Evolutionary conservation across 2,329 filamentous ascomycete species (phyloP).

Genomic region (Pseudopithomyces chartarum): DNA sequence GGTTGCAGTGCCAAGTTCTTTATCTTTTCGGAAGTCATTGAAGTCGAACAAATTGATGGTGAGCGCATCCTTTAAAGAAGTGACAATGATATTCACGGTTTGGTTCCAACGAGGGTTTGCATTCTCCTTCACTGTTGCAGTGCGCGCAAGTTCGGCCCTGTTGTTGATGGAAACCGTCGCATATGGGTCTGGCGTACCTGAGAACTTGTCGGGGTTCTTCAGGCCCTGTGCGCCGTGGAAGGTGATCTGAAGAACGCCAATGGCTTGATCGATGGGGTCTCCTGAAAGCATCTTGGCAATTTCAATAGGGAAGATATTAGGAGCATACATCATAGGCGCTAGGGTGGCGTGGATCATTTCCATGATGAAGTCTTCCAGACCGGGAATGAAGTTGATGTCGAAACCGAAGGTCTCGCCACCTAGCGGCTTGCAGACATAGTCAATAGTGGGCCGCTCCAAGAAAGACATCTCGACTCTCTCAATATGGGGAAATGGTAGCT

Average conservation of each 20-base stretch:
- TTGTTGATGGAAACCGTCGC: constrained; percentile 83
- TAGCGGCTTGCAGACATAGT: constrained; percentile 97
- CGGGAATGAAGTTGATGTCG: constrained; percentile 98
- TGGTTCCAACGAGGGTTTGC: constrained; percentile 93
- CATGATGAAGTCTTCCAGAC: constrained; percentile 89
- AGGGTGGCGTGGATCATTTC: constrained; percentile 96
- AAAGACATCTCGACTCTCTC: constrained; percentile 96
- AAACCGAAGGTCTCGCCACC: constrained; percentile 95
- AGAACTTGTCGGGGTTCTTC: constrained; percentile 94
- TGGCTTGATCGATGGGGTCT: constrained; percentile 90
- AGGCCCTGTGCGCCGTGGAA: constrained; percentile 89
- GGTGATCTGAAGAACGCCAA: constrained; percentile 90
- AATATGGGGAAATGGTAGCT: constrained; percentile 93
- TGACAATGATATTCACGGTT: constrained; percentile 93
- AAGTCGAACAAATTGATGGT: constrained; percentile 88
- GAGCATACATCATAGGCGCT: constrained; percentile 96
- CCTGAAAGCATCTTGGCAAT: constrained; percentile 98
- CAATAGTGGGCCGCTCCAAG: constrained; percentile 83
- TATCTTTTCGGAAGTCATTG: constrained; percentile 96
- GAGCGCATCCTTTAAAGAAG: constrained; percentile 84
- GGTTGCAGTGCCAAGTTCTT: constrained; percentile 85
- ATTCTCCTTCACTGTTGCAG: constrained; percentile 85
- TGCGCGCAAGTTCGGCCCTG: constrained; percentile 79
- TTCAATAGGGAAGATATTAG: constrained; percentile 97
- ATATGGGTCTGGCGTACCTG: constrained; percentile 90